Evolutionary conservation across 805 yeast species (phyloP), one percentile per base, ranked within the genome.

Genomic region (Starmerella asiatica): DNA sequence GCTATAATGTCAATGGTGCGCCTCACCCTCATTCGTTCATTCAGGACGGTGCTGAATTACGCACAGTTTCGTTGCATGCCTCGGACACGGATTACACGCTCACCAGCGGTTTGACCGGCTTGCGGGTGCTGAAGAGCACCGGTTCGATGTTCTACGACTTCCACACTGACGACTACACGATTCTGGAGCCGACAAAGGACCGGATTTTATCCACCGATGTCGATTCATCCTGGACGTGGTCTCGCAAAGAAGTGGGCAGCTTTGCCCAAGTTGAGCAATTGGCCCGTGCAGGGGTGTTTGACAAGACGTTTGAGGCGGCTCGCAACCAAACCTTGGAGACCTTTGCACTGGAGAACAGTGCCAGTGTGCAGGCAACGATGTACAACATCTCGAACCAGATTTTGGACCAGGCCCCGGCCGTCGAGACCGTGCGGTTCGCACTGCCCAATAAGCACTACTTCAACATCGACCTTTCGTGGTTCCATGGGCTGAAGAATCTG

Each of bases 321-420:
- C 71, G 83, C 53, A 65, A 64, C 29, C 69, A 73, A 53, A 84
- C 94, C 1, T 68, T 85, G 53, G 78, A 74, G 39, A 68, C 69
- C 43, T 86, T 86, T 61, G 94, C 94, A 15, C 59, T 70, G 37
- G 94, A 86, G 61, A 75, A 82, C 60, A 82, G 94, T 8, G 75
- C 94, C n/a, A 80, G 93, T 20, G 96, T 86, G 34, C 96, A 86
- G 66, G 94, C 94, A 34, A 86, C 95, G 43, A 88, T 86, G 94
- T 86, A 73, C 69, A 81, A 84, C 69, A 86, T 86, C 91, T 70
- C 81, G 29, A 69, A 74, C 48, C 75, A 72, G 47, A 82, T 86
- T 48, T 69, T 86, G 56, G 66, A 63, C 36, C 55, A 53, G 37
- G 78, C 73, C 40, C 67, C 75, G 3, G 65, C 65, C 44, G 67